Evolutionary conservation across 208 protist species (phyloP), one percentile per base, ranked within the genome.

Genomic region (Acanthamoeba triangularis): DNA sequence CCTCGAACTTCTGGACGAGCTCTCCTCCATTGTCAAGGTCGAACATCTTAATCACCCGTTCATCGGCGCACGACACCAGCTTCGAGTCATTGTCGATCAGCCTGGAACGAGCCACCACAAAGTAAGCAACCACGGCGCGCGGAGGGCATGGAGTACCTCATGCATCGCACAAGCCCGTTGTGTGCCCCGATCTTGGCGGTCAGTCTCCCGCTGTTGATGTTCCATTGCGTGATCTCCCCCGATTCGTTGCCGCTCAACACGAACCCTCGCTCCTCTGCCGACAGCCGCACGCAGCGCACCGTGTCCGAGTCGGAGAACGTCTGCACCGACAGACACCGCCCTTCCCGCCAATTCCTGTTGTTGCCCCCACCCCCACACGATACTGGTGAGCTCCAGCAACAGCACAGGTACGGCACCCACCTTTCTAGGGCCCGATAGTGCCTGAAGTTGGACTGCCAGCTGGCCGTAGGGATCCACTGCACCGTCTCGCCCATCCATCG

Each of bases 401-500:
- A 20, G 28, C 59, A 28, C 23, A 65, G 59, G 59, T 28, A 52
- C 47, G 16, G 47, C 47, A 52, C 7, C 7, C n/a, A 88, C 80
- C 37, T 88, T 59, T 88, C 80, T 6, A 88, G 37, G n/a, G 14
- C 16, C 80, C 33, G 23, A 35, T 88, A 88, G 52, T 88, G 80
- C 52, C 23, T 88, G 52, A 88, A 88, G 80, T 88, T 88, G 23
- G 80, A 23, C n/a, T 37, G 33, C 80, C 80, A 88, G 80, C 61
- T 88, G 14, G 80, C 80, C 37, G 80, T 35, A 6, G 80, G 80
- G 1, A 88, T 88, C 80, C 80, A 88, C 25, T 88, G 80, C 44
- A 88, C 80, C 16, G 80, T 37, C 33, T 88, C 80, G 80, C 80
- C 80, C 80, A 88, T 88, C 80, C 80, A 88, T 18, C 80, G 80